phyloP scores from a whole-genome alignment of 202 grass and related monocot species.

The Carex arenaria region DNA sequence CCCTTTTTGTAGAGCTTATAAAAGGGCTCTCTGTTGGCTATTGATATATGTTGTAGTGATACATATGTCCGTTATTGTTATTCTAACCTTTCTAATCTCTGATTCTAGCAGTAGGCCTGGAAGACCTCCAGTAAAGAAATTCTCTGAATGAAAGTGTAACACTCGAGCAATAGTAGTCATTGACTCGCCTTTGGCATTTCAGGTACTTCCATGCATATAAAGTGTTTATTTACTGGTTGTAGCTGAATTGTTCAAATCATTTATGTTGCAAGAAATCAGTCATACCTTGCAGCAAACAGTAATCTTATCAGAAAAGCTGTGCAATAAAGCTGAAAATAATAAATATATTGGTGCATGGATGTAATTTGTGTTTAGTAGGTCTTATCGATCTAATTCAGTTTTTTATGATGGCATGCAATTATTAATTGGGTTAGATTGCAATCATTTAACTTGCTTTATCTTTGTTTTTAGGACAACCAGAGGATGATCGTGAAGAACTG shows the following conservation, averaged over 20 bases:
- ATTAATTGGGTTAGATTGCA: slow-evolving; percentile 14
- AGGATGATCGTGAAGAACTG: slow-evolving; percentile 75
- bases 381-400: neutral
- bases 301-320: slow-evolving; percentile 1
- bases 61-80: slow-evolving; percentile 7
- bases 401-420: neutral
- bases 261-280: neutral
- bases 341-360: neutral
- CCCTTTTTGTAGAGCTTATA: neutral
- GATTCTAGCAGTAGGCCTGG: slow-evolving; percentile 65
- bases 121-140: slow-evolving; percentile 63
- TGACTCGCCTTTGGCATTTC: slow-evolving; percentile 42
- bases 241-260: slow-evolving; percentile 5
- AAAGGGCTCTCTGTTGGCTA: neutral
- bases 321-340: neutral
- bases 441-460: slow-evolving; percentile 29
- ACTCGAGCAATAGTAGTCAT: slow-evolving; percentile 37
- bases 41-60: neutral
- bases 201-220: slow-evolving; percentile 25
- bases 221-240: neutral
- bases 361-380: neutral
- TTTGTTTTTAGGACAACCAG: slow-evolving; percentile 57
- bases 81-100: slow-evolving; percentile 18
- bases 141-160: slow-evolving; percentile 67
- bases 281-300: slow-evolving; percentile 1